Evolutionary conservation across 2,329 filamentous ascomycete species (phyloP), one percentile per base, ranked within the genome.

Genomic region (Aureobasidium sp.): DNA sequence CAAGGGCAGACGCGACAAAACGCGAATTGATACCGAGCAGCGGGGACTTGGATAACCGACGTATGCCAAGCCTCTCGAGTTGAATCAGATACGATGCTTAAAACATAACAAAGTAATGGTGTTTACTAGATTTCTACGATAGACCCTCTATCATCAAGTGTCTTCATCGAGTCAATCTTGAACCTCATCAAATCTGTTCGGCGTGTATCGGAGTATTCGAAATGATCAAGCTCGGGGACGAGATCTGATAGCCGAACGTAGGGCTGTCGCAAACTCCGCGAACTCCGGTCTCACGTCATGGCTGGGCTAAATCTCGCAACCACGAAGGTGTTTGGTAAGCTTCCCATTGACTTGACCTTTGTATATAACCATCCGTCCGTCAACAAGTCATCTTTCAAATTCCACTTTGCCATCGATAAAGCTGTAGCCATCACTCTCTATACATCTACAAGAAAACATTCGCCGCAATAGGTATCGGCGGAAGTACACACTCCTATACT

Each of bases 211-310:
- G n/a, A n/a, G n/a, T n/a, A n/a, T n/a, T n/a, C n/a, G n/a, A n/a
- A n/a, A 29, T 12, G 27, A 7, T 7, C 27, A 29, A 2, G 6
- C 2, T 45, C 42, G 42, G 42, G 14, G n/a, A 25, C 16, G 29
- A 35, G 21, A 47, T 47, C 42, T 47, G n/a, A 4, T 22, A 19
- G 19, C 42, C 40, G 40, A n/a, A 6, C 30, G 42, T 27, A 34
- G 17, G 12, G 6, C 42, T 34, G 16, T 8, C 30, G 14, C 21
- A 47, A 41, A 22, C 21, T 37, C 34, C 45, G 34, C 12, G n/a
- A 49, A 25, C 32, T 29, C 44, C 44, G 44, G n/a, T 14, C 29
- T 49, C 45, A 25, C 45, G 45, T 49, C 45, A 49, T 49, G 11
- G 16, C 3, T 17, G 3, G 14, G 5, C 30, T 6, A 11, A 3